Base-by-base conservation (phyloP, 2,329 filamentous ascomycete genomes). In the Phialocephala sp. region DNA sequence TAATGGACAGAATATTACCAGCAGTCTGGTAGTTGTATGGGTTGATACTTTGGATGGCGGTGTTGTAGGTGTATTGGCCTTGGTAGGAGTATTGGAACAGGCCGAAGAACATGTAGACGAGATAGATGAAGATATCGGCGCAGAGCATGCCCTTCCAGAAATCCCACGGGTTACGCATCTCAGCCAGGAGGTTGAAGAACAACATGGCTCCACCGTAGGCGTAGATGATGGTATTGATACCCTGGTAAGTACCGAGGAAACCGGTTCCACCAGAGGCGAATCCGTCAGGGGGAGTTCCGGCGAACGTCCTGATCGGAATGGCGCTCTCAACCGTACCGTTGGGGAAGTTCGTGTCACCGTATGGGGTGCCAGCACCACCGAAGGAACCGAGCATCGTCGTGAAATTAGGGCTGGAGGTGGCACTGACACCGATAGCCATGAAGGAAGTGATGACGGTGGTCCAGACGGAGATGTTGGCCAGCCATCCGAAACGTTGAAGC, bases 181-280 rank as follows among this genome's bases (percentile, higher is more conserved):
- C 80, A 43, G 85, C 81, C 76, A 88, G 79, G 65, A 88, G 82
- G 63, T 86, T 84, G 35, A 81, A 80, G 71, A 87, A 88, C 4
- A 88, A 75, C 72, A 85, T 82, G 2, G 83, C 83, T 15, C 86
- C 86, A 24, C 84, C 84, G 67, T 87, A 88, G 0, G 84, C 81
- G 62, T 83, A 85, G 18, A 87, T 84, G 14, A 80, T 68, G 22
- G 20, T 62, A 24, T 69, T 71, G 39, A 71, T 63, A 59, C 69
- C 69, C 52, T 71, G 65, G 69, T 62, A 68, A 64, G 68, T 58
- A 32, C 67, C 69, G 14, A 71, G 62, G 63, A 69, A 69, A 24
- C 67, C 69, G 12, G 39, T 45, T 24, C 65, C 65, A 59, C 65
- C 68, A 47, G 65, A 70, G 6, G 68, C 65, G 43, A 58, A 66